Evolutionary conservation across 139 green algal species (phyloP).

Genomic region (Chlamydomonas sp.): DNA sequence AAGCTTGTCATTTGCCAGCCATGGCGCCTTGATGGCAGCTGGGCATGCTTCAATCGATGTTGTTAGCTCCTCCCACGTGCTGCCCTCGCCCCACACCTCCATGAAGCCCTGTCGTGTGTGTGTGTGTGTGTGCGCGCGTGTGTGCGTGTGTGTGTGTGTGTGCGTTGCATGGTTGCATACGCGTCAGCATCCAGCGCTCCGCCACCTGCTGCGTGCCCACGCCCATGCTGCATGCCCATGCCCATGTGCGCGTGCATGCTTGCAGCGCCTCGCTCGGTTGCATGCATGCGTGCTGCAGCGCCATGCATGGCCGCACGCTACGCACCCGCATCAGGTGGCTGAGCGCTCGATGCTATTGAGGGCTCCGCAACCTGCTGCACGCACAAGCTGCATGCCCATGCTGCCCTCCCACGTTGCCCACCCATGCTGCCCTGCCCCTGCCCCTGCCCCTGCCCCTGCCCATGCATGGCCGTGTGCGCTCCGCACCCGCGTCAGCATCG

Average conservation of each 20-base stretch:
- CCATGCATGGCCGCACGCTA: neutral
- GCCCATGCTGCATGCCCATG: no score
- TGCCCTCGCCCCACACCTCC: slow-evolving; percentile 77
- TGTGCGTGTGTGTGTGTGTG: no score
- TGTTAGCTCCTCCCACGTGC: slow-evolving; percentile 46
- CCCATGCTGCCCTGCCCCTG: slow-evolving; percentile 11
- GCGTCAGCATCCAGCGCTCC: neutral
- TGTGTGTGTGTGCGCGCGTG: neutral
- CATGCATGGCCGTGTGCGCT: no score
- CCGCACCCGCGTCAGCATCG: slow-evolving; percentile 15
- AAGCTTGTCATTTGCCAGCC: slow-evolving; percentile 1
- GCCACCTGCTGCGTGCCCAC: neutral
- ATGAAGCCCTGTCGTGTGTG: slow-evolving; percentile 22
- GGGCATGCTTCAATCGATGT: slow-evolving; percentile 26
- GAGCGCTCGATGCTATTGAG: neutral
- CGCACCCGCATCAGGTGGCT: neutral
- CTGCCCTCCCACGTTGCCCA: neutral
- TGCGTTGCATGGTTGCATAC: no score
- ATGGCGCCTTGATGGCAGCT: slow-evolving; percentile 6
- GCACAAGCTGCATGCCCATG: neutral
- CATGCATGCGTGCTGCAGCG: neutral
- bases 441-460: neutral
- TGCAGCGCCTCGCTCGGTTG: neutral
- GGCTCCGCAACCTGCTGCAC: neutral
- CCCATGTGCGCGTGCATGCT: no score